Base-by-base conservation (phyloP, 768 basidiomycete genomes). In the Trametes coccinea region DNA sequence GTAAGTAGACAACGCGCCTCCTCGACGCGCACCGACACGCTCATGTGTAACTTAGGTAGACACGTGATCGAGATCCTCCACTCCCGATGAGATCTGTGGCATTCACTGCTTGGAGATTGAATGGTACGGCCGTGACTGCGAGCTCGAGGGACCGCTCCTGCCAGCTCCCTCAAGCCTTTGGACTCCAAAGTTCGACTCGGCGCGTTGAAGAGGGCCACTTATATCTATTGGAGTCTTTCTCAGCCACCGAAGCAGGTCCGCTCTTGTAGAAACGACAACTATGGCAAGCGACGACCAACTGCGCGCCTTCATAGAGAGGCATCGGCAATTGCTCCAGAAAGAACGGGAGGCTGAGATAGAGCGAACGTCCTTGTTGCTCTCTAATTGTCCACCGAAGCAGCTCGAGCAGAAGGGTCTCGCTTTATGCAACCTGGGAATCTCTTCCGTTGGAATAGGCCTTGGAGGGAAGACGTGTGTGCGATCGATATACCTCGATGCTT, bases 391-490 rank as follows among this genome's bases (percentile, higher is more conserved):
- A 1, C 88, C 89, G 0, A 91, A 87, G 65, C 78, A 95, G 8
- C 80, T 98, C n/a, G 93, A 96, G 72, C 87, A 90, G 65, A 88
- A 89, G 59, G 95, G 95, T 3, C 78, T 98, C 9, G 88, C 92
- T 0, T 72, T 97, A 1, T 83, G 82, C 31, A 88, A 88, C 47
- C 78, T 98, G 4, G 86, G 90, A 1, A 76, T 93, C 1, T 80
- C 83, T 0, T 80, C 82, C 29, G 79, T 94, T n/a, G 86, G 83
- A 53, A 82, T 97, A 16, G 96, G 95, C 2, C 81, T 98, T 4
- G 95, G 94, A 30, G 95, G 95, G 30, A 95, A 95, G 78, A 95
- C 87, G 94, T 64, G 49, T 45, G 62, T 96, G 72, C 71, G 74
- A 30, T 39, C 22, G 13, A 8, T 65, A 47, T 45, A 29, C 41